phyloP scores from a whole-genome alignment of 768 basidiomycete genomes.

The Lentinula edodes region DNA sequence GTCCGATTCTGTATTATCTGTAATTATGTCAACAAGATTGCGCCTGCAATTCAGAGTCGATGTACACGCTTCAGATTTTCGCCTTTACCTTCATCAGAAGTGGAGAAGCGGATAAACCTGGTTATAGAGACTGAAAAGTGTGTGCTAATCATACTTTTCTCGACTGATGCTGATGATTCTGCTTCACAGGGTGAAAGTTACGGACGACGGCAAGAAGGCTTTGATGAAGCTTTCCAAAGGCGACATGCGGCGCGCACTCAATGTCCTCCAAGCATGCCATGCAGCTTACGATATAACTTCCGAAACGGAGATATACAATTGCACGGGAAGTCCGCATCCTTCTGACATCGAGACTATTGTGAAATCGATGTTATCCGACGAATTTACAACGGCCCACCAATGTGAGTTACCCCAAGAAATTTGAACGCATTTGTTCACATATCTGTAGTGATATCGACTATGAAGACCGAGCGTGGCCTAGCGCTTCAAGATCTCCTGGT shows the following conservation, averaged over 20 bases:
- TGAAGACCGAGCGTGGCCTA: conserved; percentile 90
- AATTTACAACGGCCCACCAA: conserved; percentile 88
- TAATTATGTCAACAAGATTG: conserved; percentile 99
- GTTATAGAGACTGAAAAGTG: conserved; percentile 87
- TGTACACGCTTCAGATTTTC: conserved; percentile 98
- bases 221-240: conserved; percentile 92
- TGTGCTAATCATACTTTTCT: conserved; percentile 16
- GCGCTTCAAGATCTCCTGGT: conserved; percentile 92
- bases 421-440: neutral
- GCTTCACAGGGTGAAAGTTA: conserved; percentile 71
- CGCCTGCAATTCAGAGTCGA: conserved; percentile 96
- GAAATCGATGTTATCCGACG: conserved; percentile 92
- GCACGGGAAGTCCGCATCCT: conserved; percentile 95
- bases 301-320: conserved; percentile 92
- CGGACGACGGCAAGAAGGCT: conserved; percentile 81
- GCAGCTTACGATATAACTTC: conserved; percentile 89
- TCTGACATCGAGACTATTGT: conserved; percentile 91
- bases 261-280: conserved; percentile 96
- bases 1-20: conserved; percentile 99
- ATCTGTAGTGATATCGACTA: conserved; percentile 68
- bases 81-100: conserved; percentile 79
- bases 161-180: neutral
- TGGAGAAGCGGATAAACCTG: conserved; percentile 72
- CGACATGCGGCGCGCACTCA: conserved; percentile 96
- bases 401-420: conserved; percentile 35